Conservation (phyloP, 1,284 basidiomycete species). For the Ustilago esculenta region DNA sequence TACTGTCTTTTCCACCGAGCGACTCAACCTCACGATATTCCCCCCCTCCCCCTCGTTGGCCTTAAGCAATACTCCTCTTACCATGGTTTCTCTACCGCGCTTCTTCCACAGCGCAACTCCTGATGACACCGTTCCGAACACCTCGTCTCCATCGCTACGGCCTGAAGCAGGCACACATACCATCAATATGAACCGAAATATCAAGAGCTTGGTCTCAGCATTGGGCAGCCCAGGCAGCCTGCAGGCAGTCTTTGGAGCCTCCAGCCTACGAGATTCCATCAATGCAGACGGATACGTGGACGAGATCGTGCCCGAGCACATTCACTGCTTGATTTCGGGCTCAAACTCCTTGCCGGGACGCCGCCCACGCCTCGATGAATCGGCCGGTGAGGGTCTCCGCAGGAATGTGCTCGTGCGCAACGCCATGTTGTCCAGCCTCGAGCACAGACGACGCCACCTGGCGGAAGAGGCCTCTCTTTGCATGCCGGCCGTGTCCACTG, state of each 20-base stretch:
- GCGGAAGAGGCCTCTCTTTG: background rate
- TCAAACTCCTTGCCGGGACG: constrained; percentile 20
- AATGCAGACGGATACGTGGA: constrained; percentile 17
- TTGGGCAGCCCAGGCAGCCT: constrained; percentile 32
- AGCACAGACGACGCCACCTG: constrained; percentile 34
- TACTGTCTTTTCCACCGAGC: background rate
- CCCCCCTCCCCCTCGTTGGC: too few species aligned
- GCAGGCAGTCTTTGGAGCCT: constrained; percentile 17
- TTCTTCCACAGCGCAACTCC: constrained; percentile 6
- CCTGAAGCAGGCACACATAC: background rate
- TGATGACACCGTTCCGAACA: background rate
- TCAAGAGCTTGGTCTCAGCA: background rate
- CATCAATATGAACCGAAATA: constrained; percentile 7
- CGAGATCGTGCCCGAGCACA: constrained; percentile 18
- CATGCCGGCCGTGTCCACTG: background rate
- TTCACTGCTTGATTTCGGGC: constrained; percentile 10
- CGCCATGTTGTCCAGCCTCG: constrained; percentile 50
- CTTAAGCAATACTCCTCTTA: too few species aligned
- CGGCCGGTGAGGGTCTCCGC: constrained; percentile 48
- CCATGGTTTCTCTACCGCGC: constrained; percentile 26
- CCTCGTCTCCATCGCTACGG: constrained; percentile 7
- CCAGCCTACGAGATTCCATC: background rate
- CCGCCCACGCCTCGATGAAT: constrained; percentile 39
- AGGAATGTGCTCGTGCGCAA: constrained; percentile 48
- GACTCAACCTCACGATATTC: constrained; percentile 13